Evolutionary conservation across 2,329 filamentous ascomycete species (phyloP).

Genomic region (Aspergillus pseudoglaucus): DNA sequence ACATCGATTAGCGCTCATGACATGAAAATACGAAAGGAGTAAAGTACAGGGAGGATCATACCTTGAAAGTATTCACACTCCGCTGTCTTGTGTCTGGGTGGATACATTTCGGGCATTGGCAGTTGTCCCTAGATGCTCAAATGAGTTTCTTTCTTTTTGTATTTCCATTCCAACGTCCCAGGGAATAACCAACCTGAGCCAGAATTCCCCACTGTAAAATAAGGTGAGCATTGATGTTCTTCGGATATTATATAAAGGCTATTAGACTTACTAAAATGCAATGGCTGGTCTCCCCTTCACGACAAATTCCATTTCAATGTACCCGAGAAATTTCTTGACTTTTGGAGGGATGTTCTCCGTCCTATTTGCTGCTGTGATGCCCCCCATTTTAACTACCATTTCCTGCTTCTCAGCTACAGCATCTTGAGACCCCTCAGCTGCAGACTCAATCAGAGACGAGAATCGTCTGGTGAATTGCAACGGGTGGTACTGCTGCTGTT

Average conservation of each 20-base stretch:
- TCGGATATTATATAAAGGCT: not conserved
- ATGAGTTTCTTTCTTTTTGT: not conserved
- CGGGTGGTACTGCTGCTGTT: not conserved
- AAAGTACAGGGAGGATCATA: slow-evolving; percentile 30
- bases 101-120: slow-evolving; percentile 60
- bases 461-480: not conserved
- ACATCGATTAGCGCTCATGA: not conserved
- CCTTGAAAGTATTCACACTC: slow-evolving; percentile 61
- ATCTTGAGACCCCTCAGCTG: not conserved
- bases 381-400: not conserved
- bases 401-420: not conserved
- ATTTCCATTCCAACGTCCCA: not conserved
- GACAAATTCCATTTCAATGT: not conserved
- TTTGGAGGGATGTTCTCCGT: no score
- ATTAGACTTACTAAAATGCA: not conserved
- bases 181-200: slow-evolving; percentile 10
- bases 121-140: slow-evolving; percentile 57
- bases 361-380: no score
- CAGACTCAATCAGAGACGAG: not conserved
- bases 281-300: not conserved
- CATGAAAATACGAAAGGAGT: not conserved
- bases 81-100: slow-evolving; percentile 66
- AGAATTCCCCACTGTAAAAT: slow-evolving; percentile 11
- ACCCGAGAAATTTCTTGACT: no score
- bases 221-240: not conserved